phyloP scores from a whole-genome alignment of 805 yeast genomes.

The Cyberlindnera petersonii region DNA sequence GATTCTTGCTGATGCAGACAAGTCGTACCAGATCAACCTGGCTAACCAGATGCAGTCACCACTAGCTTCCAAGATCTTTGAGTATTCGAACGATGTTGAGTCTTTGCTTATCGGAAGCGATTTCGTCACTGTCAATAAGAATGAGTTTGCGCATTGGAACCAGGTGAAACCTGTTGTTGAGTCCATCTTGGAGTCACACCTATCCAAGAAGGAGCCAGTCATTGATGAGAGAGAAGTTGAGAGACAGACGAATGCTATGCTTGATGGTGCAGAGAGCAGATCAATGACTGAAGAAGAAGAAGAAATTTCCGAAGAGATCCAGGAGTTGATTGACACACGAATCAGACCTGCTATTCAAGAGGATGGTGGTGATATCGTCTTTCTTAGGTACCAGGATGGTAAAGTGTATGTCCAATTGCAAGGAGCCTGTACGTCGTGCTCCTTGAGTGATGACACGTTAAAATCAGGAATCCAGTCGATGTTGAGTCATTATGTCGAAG shows the following conservation, averaged over 20 bases:
- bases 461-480: constrained; percentile 96
- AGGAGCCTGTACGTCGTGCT: constrained; percentile 96
- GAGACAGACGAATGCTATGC: constrained; percentile 5
- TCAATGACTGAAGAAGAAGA: constrained; percentile 54
- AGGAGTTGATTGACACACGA: constrained; percentile 88
- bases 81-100: constrained; percentile 54
- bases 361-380: constrained; percentile 97
- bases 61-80: constrained; percentile 54
- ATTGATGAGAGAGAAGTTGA: constrained; percentile 16
- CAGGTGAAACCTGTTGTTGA: constrained; percentile 63
- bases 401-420: constrained; percentile 82
- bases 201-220: constrained; percentile 31
- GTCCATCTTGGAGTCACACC: constrained; percentile 38
- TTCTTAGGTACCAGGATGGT: constrained; percentile 80
- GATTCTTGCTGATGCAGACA: constrained; percentile 27
- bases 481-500: constrained; percentile 96
- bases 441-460: constrained; percentile 84
- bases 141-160: constrained; percentile 65
- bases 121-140: constrained; percentile 69
- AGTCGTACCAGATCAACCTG: constrained; percentile 23
- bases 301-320: constrained; percentile 84
- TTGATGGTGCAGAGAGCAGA: constrained; percentile 4
- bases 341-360: constrained; percentile 97
- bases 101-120: constrained; percentile 72
- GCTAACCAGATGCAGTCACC: constrained; percentile 45